Base-by-base conservation (phyloP, 176 grass and related monocot genomes). In the Thalia dealbata region DNA sequence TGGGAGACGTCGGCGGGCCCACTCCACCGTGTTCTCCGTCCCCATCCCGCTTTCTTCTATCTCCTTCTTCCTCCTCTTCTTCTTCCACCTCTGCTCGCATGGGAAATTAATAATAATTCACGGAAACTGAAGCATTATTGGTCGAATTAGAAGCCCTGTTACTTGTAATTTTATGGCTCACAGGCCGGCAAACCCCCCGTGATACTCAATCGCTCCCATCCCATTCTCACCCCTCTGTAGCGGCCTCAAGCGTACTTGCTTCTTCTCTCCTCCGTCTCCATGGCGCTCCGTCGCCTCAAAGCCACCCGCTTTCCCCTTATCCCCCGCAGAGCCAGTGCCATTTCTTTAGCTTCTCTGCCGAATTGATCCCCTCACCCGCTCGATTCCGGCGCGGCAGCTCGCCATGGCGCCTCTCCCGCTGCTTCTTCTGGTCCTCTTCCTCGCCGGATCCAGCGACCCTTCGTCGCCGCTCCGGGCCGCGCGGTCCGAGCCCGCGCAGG, bases 401-500 rank as follows among this genome's bases (percentile, higher is more conserved):
- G 35, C 38, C 13, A 68, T 68, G 65, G 19, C 65, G 65, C 32
- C 14, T 45, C 38, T 68, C 19, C 35, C 32, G 65, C 78, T 75
- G 2, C 4, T 63, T 18, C 48, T 72, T 27, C 59, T 16, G 52
- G 45, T 58, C 29, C 22, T 80, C 29, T 16, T 80, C 55, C 10
- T 77, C 60, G 27, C 24, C 28, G 21, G 71, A 65, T 51, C 73
- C 11, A 3, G 14, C 26, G 62, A 18, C 3, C 62, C 15, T 14
- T 65, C 62, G 14, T 15, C 28, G 62, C 56, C 64, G 16, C 44
- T 67, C 0, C 71, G 14, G 48, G 55, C 79, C 18, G 41, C 63
- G 18, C 22, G n/a, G 35, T 74, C 81, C 2, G 91, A 91, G 45
- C 91, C 85, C 52, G 72, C 80, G 16, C 73, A 74, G 59, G 76